Evolutionary conservation across 2,329 filamentous ascomycete genomes (phyloP).

Genomic region (Trichoderma endophyticum): DNA sequence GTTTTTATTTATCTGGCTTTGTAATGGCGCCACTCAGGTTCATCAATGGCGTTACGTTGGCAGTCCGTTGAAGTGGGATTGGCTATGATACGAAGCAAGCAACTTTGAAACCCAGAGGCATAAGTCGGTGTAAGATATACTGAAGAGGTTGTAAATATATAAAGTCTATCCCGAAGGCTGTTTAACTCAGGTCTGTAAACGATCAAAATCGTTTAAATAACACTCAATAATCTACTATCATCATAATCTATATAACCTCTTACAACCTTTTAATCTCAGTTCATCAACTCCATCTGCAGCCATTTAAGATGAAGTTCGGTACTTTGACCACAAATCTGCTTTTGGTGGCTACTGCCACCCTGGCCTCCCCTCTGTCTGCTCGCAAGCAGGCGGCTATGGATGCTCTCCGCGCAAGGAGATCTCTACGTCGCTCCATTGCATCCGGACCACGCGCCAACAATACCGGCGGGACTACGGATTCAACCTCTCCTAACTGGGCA

Average conservation of each 20-base stretch:
- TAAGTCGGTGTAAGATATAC: neutral
- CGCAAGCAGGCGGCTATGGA: constrained; percentile 8
- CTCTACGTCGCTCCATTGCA: neutral
- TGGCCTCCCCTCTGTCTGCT: neutral
- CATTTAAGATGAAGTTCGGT: neutral
- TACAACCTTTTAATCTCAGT: neutral
- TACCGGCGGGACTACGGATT: neutral
- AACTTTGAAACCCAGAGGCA: neutral
- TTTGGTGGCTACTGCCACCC: neutral
- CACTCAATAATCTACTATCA: neutral
- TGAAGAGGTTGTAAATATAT: neutral
- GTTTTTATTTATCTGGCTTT: neutral
- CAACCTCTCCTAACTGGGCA: neutral
- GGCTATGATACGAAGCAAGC: neutral
- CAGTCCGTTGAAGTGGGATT: neutral
- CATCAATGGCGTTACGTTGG: neutral
- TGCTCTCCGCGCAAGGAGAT: neutral
- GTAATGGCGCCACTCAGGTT: neutral
- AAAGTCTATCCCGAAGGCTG: neutral
- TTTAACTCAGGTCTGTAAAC: neutral
- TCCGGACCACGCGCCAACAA: neutral
- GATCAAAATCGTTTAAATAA: neutral
- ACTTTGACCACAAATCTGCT: neutral
- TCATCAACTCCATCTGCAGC: neutral
- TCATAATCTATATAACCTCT: neutral